Percentiles rank a stretch among this genome's conserved stretches.
Conservation (phyloP, 345 rosid species). For the Euclidium syriacum region DNA sequence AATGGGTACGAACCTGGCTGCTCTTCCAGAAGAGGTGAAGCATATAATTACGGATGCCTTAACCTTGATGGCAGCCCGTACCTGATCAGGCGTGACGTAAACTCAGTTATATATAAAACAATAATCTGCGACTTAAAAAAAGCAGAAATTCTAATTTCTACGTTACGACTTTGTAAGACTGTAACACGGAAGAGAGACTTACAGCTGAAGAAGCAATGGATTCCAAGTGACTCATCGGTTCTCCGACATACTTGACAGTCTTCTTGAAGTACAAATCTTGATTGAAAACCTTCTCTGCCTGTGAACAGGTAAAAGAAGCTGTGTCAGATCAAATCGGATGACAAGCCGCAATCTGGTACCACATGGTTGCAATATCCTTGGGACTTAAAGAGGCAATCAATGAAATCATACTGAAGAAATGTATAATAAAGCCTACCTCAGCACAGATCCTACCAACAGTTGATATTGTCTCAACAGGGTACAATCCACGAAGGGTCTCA, state of each 20-base stretch:
- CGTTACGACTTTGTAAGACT: neutral
- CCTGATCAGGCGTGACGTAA: constrained; percentile 38
- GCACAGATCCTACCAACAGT: constrained; percentile 85
- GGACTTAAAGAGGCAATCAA: neutral
- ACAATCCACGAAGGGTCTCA: constrained; percentile 90
- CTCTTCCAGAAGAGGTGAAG: constrained; percentile 97
- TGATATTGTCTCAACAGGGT: constrained; percentile 83
- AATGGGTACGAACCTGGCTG: constrained; percentile 64
- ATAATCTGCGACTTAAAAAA: neutral
- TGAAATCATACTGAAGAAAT: neutral
- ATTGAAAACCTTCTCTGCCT: constrained; percentile 98
- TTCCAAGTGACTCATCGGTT: constrained; percentile 94
- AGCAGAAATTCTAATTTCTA: neutral
- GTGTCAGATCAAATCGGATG: neutral
- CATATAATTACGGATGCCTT: constrained; percentile 95
- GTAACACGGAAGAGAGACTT: constrained; percentile 19
- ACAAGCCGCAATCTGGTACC: neutral
- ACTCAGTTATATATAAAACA: neutral
- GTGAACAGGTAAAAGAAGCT: neutral
- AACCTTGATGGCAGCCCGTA: constrained; percentile 96
- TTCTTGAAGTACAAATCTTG: constrained; percentile 88
- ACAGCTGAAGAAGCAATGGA: constrained; percentile 98
- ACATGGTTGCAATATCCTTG: neutral
- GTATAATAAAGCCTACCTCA: constrained; percentile 46
- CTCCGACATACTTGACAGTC: constrained; percentile 87